A percentile compares a stretch with the other conserved stretches of the same genome.
Conservation (phyloP, 148 eudicot genomes). For the Pharnaceum exiguum region DNA sequence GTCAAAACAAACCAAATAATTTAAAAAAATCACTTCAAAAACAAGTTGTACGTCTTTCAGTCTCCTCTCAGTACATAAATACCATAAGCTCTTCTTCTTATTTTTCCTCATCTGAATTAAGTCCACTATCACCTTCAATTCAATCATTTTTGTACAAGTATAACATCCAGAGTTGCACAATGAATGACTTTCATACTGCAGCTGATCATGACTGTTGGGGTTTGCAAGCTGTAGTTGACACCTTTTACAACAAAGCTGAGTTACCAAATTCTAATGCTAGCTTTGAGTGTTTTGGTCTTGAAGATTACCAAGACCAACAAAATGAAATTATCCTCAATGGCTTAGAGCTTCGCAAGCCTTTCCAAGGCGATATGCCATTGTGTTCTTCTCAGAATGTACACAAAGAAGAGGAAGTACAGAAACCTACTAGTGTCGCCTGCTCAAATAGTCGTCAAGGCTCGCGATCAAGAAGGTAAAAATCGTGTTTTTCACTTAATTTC, state of each 20-base stretch:
- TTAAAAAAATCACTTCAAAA: no score
- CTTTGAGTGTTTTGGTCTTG: not conserved
- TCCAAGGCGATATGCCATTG: not conserved
- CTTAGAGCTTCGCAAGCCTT: conserved; percentile 4
- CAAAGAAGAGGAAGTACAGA: not conserved
- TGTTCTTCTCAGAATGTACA: not conserved
- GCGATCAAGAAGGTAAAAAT: conserved; percentile 21
- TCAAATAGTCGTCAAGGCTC: not conserved
- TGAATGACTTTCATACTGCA: conserved; percentile 17
- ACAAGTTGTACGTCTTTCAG: no score
- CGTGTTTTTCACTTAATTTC: not conserved
- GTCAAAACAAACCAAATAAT: no score
- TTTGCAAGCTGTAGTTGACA: conserved; percentile 50
- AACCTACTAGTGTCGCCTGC: not conserved
- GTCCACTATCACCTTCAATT: no score
- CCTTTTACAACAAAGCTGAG: not conserved
- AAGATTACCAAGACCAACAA: conserved; percentile 12
- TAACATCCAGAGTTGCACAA: not conserved
- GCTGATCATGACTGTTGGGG: conserved; percentile 56
- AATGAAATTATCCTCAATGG: not conserved
- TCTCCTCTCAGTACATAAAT: no score
- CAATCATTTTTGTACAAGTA: not conserved
- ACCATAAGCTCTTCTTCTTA: no score
- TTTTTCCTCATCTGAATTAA: no score
- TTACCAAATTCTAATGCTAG: conserved; percentile 3